Conservation (phyloP, 495 filamentous ascomycete species). For the Penicillium parvum region DNA sequence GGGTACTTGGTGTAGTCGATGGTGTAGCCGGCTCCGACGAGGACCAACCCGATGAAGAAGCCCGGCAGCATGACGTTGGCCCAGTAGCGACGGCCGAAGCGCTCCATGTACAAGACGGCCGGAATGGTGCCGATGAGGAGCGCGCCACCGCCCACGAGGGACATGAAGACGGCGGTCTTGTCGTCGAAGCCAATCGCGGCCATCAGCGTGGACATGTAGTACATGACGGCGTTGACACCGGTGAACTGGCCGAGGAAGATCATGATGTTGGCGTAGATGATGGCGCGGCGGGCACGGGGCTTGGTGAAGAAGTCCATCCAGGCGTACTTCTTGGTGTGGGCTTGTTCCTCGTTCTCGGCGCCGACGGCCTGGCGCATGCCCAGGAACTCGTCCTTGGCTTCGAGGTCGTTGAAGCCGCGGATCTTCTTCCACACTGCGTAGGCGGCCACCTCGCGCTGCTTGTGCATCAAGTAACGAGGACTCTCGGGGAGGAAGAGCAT, state of each 20-base stretch:
- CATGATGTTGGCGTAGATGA: conserved; percentile 60
- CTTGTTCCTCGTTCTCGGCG: conserved; percentile 41
- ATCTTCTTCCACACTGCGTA: conserved; percentile 60
- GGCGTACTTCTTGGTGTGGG: conserved; percentile 38
- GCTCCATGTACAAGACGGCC: conserved; percentile 57
- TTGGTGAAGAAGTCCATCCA: conserved; percentile 63
- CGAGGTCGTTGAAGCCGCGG: conserved; percentile 45
- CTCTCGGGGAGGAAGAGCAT: conserved; percentile 58
- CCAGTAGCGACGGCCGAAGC: conserved; percentile 57
- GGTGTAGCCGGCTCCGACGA: conserved; percentile 52
- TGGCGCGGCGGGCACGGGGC: conserved; percentile 52
- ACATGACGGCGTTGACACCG: conserved; percentile 59
- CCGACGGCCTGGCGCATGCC: conserved; percentile 54
- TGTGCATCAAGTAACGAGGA: conserved; percentile 56
- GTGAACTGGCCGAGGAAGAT: conserved; percentile 59
- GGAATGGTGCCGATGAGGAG: conserved; percentile 55
- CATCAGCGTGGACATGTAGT: conserved; percentile 59
- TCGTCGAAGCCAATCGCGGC: conserved; percentile 51
- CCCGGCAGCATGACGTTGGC: conserved; percentile 57
- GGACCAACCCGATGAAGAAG: conserved; percentile 55
- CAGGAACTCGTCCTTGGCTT: conserved; percentile 56
- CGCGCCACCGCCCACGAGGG: conserved; percentile 56
- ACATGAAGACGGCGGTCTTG: conserved; percentile 54
- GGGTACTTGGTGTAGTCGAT: conserved; percentile 36
- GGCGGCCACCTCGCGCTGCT: conserved; percentile 42